Evolutionary conservation across 1,284 basidiomycete species (phyloP), one percentile per base, ranked within the genome.

Genomic region (Fomitopsis betulina): DNA sequence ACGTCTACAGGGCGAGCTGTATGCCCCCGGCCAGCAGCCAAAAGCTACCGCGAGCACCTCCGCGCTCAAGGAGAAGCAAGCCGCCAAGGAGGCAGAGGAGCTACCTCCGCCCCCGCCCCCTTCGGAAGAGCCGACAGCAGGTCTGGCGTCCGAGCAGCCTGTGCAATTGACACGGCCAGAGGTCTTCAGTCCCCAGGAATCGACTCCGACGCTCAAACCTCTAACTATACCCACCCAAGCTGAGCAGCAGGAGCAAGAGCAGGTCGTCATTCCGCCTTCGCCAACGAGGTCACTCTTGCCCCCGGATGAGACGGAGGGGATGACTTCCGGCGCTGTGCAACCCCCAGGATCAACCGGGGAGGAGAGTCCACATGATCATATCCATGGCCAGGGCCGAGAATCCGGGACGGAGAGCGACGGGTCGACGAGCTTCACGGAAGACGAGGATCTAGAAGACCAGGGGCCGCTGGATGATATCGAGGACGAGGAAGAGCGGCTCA

Each of bases 401-500:
- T 65, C 70, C 13, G 78, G 70, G 25, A 76, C 77, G 47, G 80
- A 80, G 57, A 73, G 73, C 43, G 75, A 76, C 40, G 76, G 73
- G 27, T 69, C 70, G 33, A 76, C 72, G n/a, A 77, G 75, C 57
- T 70, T 75, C 58, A 74, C 73, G 30, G 75, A 77, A 19, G 80
- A 79, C 21, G 82, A 80, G 57, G 78, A 78, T n/a, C 73, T 78
- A 47, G 77, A 80, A 49, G 80, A 83, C 53, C 76, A 76, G 23
- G 64, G 67, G 2, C 68, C 61, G 6, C 61, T 72, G 53, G 74
- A 77, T 51, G 82, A 85, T 23, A 82, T 78, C 53, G 80, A 87
- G 64, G 89, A 91, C 57, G 90, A 94, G 59, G 92, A 94, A 70
- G 87, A 92, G 68, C 72, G 85, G 53, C 76, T 94, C 58, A 93